Base-by-base conservation (phyloP, 1,284 basidiomycete species). In the Uromyces viciae-fabae region DNA sequence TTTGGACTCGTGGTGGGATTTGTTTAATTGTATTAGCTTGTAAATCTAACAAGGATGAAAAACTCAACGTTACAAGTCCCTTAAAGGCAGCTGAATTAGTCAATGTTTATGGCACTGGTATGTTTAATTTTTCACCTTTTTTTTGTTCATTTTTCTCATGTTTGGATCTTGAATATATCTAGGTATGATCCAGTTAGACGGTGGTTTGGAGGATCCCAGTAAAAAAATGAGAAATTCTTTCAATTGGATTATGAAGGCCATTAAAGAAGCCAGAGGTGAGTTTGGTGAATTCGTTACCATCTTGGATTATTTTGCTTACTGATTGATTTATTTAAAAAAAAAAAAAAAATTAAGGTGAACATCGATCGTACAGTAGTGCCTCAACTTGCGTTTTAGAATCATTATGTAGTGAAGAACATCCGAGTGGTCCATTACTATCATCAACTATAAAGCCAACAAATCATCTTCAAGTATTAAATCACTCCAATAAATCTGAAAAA, bases 121-220 rank as follows among this genome's bases (percentile, higher is more conserved):
- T 1, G 28, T 52, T 8, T 19, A n/a, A 14, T 60, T 60, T 19
- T 40, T 15, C 28, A 22, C n/a, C 38, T 56, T 42, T 38, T 80
- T 54, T 42, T 9, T 62, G 52, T n/a, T 73, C 8, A 4, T 25
- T n/a, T 46, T 28, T 69, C 25, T 33, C 17, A n/a, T 33, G 19
- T n/a, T n/a, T n/a, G n/a, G n/a, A 28, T 19, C 19, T 19, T 64
- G 56, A 31, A 22, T 31, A 62, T 72, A 15, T 11, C 83, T 83
- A 36, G 85, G 85, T 7, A 82, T 85, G 52, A 84, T 85, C 11
- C 82, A 83, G 58, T 83, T 85, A 33, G 85, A 85, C 56, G 85
- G 85, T 0, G 85, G 85, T 0, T 22, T 83, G 0, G 83, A 83
- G 17, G 85, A 85, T 46, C 76, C 83, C 9, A 62, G 77, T 52